These are phyloP conservation scores for Penicillium desertorum DNA, from an alignment of 495 filamentous ascomycete species.

Conservation along the genomic window DNA sequence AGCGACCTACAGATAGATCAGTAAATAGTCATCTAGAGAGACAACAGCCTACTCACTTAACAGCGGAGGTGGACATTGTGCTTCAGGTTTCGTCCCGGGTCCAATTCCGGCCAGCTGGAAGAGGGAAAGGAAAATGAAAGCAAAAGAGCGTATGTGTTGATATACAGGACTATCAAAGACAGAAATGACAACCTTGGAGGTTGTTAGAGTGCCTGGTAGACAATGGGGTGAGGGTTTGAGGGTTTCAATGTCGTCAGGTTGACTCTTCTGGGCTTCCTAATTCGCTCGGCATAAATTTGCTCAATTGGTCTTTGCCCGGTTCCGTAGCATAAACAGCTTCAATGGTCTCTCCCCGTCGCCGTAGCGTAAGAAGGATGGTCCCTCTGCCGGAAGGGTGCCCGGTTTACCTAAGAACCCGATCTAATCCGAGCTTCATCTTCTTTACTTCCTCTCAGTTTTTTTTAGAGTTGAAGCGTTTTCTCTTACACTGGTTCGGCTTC, in stretches of 20 bases:
- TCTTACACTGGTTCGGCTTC: background rate
- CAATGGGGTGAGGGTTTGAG: background rate
- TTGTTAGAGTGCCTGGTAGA: background rate
- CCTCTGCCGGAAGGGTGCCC: slow-evolving; percentile 27
- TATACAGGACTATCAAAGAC: background rate
- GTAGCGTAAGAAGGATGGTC: slow-evolving; percentile 43
- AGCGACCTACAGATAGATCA: slow-evolving; percentile 63
- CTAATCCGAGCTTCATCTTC: slow-evolving; percentile 15
- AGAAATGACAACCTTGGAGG: background rate
- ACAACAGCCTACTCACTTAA: slow-evolving; percentile 32
- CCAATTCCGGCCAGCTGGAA: slow-evolving; percentile 10
- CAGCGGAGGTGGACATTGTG: slow-evolving; percentile 40
- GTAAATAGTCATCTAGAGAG: background rate
- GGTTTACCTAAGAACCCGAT: slow-evolving; percentile 10
- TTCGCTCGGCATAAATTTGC: slow-evolving; percentile 29
- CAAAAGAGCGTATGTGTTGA: background rate
- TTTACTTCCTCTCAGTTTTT: slow-evolving; percentile 9
- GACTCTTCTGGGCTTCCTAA: slow-evolving; percentile 32
- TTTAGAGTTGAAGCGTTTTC: slow-evolving; percentile 12
- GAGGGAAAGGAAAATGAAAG: background rate
- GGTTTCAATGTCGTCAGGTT: slow-evolving; percentile 18
- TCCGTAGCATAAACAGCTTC: slow-evolving; percentile 22
- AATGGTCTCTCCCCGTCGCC: slow-evolving; percentile 20
- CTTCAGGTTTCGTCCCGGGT: slow-evolving; percentile 11
- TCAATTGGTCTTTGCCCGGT: slow-evolving; percentile 11